phyloP scores from a whole-genome alignment of 164 flowering plant genomes.

The Warburgia ugandensis region DNA sequence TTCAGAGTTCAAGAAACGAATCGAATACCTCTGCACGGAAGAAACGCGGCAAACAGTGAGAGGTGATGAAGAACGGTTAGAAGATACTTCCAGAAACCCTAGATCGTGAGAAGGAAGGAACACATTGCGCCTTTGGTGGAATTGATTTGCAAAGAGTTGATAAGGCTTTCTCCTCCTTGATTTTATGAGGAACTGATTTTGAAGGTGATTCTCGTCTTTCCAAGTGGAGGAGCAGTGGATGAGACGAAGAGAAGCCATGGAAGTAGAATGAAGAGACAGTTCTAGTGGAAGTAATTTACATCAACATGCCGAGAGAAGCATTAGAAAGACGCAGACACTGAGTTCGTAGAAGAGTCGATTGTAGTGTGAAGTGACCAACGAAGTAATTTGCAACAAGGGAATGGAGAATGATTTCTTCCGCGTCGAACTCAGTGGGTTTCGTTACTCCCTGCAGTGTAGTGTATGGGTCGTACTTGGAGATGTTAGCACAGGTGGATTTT shows the following conservation, averaged over 20 bases:
- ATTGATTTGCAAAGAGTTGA: neutral
- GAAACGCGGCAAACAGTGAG: slow-evolving; percentile 14
- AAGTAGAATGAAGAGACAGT: no score
- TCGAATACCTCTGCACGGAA: slow-evolving; percentile 21
- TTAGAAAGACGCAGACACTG: no score
- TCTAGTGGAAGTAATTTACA: no score
- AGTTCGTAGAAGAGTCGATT: no score
- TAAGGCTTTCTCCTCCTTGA: slow-evolving; percentile 7
- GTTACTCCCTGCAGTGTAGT: no score
- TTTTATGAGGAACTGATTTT: neutral
- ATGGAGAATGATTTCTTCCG: no score
- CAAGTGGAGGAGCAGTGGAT: slow-evolving; percentile 12
- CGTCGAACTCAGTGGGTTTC: no score
- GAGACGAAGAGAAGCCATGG: slow-evolving; percentile 15
- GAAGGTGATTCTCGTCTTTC: neutral
- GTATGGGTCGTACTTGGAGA: no score
- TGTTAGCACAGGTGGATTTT: no score
- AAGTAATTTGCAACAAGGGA: no score
- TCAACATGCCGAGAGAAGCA: no score
- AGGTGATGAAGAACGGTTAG: neutral
- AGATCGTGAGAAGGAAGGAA: slow-evolving; percentile 6
- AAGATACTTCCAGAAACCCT: slow-evolving; percentile 1
- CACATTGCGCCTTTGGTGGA: slow-evolving; percentile 7
- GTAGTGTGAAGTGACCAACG: no score
- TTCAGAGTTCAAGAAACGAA: slow-evolving; percentile 1